Evolutionary conservation across 768 basidiomycete genomes (phyloP), one percentile per base, ranked within the genome.

Genomic region (Suillus alpinus): DNA sequence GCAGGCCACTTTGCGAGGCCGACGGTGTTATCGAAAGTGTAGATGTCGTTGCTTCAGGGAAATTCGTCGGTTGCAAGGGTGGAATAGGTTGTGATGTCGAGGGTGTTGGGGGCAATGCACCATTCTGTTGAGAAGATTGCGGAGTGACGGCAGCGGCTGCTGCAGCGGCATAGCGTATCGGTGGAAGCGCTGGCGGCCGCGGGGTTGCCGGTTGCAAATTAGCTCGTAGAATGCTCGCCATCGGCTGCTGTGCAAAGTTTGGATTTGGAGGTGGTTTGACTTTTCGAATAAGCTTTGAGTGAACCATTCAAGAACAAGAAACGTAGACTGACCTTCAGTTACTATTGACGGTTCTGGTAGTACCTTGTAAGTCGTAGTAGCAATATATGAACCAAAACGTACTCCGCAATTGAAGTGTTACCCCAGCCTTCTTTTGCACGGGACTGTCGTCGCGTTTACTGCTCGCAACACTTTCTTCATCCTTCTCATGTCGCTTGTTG

Each of bases 141-240:
- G 60, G 65, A 32, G 72, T 73, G 7, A 73, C 73, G 0, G 67
- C 73, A 0, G 73, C 72, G 0, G 94, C 95, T 2, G 94, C 95
- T 0, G 94, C 94, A n/a, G 93, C 86, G 36, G 96, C 89, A 71
- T 97, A 97, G 55, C 91, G 83, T 69, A 95, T 91, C 13, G 94
- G 90, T 47, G 93, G 90, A 59, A 92, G 73, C 23, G 81, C 72
- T 36, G 80, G 80, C 65, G 83, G 71, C 36, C 69, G 82, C 58
- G 80, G 84, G 61, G 80, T 82, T 58, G 83, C 78, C 65, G 84
- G 72, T 23, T 83, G 83, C n/a, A 92, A 73, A 23, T 86, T 84
- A 37, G 85, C 83, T 74, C 94, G 94, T 65, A 95, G 76, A 65
- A 94, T 89, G 61, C 80, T 82, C 34, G 85, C 75, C 83, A 85